Percentiles rank a stretch among this genome's conserved stretches.
These are phyloP conservation scores for Seiridium unicorne DNA, from an alignment of 2,329 filamentous ascomycete species.

Conservation along the genomic window DNA sequence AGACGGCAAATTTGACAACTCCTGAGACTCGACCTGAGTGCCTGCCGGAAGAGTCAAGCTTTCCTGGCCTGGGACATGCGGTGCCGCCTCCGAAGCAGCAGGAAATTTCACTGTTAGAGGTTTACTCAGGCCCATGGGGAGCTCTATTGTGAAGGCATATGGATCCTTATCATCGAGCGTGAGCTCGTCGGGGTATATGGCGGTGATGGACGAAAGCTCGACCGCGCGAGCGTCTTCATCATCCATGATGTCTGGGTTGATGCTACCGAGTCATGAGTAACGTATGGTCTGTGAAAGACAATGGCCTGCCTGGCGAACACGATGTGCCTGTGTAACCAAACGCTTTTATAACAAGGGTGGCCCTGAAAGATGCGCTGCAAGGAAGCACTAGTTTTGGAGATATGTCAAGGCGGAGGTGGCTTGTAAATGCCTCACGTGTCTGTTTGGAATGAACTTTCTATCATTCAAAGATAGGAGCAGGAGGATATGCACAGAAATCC, in stretches of 20 bases:
- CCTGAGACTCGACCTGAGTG: conserved; percentile 38
- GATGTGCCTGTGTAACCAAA: background rate
- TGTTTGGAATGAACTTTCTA: too few species aligned
- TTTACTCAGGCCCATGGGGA: conserved; percentile 54
- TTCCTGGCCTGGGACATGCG: conserved; percentile 16
- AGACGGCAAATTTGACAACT: conserved; percentile 57
- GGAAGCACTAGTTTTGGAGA: too few species aligned
- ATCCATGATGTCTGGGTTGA: conserved; percentile 32
- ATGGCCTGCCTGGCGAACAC: background rate
- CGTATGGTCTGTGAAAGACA: background rate
- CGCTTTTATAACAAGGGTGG: background rate
- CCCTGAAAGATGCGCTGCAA: too few species aligned
- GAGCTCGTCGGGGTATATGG: conserved; percentile 65
- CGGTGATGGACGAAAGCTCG: conserved; percentile 60
- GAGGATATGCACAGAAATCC: background rate
- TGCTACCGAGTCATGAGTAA: conserved; percentile 18
- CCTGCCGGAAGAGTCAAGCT: conserved; percentile 6
- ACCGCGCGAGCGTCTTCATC: conserved; percentile 49
- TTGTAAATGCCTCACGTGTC: too few species aligned
- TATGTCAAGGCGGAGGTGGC: too few species aligned
- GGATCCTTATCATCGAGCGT: conserved; percentile 38
- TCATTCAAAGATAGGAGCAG: background rate
- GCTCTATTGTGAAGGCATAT: conserved; percentile 53
- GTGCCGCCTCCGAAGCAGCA: conserved; percentile 36
- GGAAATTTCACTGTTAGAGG: conserved; percentile 59